Base-by-base conservation (phyloP, 148 eudicot species). In the Vaccinium myrtillus region DNA sequence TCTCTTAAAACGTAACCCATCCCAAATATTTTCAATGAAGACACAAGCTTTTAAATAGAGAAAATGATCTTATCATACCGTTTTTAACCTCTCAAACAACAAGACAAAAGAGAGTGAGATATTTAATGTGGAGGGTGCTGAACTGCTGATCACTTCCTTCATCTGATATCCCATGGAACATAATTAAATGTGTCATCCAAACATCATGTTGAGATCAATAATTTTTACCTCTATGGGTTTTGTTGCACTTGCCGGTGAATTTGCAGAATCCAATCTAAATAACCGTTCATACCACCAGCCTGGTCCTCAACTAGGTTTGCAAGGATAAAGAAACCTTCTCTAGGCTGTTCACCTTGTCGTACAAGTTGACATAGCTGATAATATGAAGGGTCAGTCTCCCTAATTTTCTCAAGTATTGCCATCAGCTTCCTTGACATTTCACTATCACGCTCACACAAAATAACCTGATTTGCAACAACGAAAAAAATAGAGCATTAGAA, bases 311-410 rank as follows among this genome's bases (percentile, higher is more conserved):
- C 89, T 51, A 97, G 92, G 88, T 94, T 94, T 82, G 90, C 81
- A 58, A 97, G 96, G 76, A 95, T 89, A 89, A 91, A 95, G 87
- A 88, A 91, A 61, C 98, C 96, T 93, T 97, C 99, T 85, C 95
- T 85, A 11, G 99, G 98, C 84, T 97, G 99, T 86, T 95, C 98
- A 54, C 99, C 98, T 91, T 95, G 99, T 87, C 96, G 89, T 87
- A 95, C 96, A 86, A 97, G 89, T 85, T 95, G 94, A 83, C 94
- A 92, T 48, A 94, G 91, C 89, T 94, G 98, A 91, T 90, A 95
- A 86, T 90, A 93, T 48, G 95, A 91, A 58, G 88, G 92, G 67
- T 94, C 93, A 81, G 86, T 89, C 87, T 92, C 91, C 85, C 98
- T 91, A 88, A 88, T 81, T 87, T 83, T 93, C 77, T 90, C 65